phyloP scores from a whole-genome alignment of 2,329 filamentous ascomycete genomes.

The Ophiostoma populinum region DNA sequence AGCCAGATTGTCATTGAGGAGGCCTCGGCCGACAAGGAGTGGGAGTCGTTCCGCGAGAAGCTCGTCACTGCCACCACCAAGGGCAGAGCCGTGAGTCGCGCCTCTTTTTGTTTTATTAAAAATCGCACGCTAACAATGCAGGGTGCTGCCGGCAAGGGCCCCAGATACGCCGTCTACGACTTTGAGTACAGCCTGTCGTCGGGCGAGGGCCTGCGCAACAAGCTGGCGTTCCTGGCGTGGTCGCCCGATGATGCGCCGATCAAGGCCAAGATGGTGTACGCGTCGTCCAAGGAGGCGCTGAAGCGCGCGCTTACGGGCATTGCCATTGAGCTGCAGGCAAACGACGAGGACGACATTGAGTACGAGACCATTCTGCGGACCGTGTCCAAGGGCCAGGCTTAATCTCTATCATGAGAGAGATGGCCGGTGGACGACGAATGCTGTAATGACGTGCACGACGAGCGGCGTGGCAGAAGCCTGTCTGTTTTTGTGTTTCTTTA shows the following conservation, averaged over 20 bases:
- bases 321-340: constrained; percentile 64
- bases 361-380: constrained; percentile 51
- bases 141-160: constrained; percentile 47
- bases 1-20: constrained; percentile 71
- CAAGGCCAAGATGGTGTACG: constrained; percentile 82
- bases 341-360: constrained; percentile 70
- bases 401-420: too few relatives aligned
- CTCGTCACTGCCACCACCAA: constrained; percentile 58
- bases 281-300: constrained; percentile 72
- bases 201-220: constrained; percentile 55
- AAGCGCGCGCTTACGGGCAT: constrained; percentile 65
- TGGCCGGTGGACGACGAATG: too few relatives aligned
- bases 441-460: too few relatives aligned
- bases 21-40: constrained; percentile 48
- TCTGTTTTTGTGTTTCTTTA: too few relatives aligned
- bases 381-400: constrained; percentile 45
- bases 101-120: not conserved
- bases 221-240: constrained; percentile 57
- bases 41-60: constrained; percentile 57
- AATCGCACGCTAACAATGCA: constrained; percentile 15
- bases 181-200: constrained; percentile 58
- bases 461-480: too few relatives aligned
- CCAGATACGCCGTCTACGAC: constrained; percentile 70
- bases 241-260: constrained; percentile 65
- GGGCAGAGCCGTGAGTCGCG: constrained; percentile 41